Conservation (phyloP, 108 stramenopile species). For the Ochromonas danica region DNA sequence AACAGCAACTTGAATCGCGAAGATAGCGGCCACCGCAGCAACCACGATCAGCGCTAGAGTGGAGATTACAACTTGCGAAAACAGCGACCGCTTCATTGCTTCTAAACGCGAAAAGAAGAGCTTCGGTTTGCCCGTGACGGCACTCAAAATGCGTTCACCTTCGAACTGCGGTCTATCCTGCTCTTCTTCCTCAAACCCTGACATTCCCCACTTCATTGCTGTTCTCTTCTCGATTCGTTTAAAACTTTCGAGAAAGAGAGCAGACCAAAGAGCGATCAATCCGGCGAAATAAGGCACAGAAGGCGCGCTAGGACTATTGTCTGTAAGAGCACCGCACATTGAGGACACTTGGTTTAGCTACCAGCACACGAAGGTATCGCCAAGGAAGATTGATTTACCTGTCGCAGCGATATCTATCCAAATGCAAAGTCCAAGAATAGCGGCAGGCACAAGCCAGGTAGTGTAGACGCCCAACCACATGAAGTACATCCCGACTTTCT, state of each 20-base stretch:
- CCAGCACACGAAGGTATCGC: no score
- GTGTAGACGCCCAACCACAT: slow-evolving; percentile 56
- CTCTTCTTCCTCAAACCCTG: slow-evolving; percentile 51
- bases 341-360: no score
- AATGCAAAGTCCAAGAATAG: slow-evolving; percentile 42
- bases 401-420: slow-evolving; percentile 46
- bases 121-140: background rate
- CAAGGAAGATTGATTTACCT: slow-evolving; percentile 31
- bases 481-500: slow-evolving; percentile 56
- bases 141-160: slow-evolving; percentile 21
- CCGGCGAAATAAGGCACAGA: slow-evolving; percentile 42
- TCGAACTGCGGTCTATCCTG: slow-evolving; percentile 47
- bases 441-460: slow-evolving; percentile 50
- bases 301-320: slow-evolving; percentile 40
- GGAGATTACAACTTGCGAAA: background rate
- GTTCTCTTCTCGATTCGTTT: slow-evolving; percentile 47
- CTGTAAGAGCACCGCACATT: background rate
- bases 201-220: slow-evolving; percentile 54
- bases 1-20: background rate
- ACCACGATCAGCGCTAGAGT: slow-evolving; percentile 9
- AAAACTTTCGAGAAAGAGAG: slow-evolving; percentile 53
- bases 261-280: slow-evolving; percentile 50
- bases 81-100: background rate
- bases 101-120: background rate
- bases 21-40: slow-evolving; percentile 1